Conservation (phyloP, 2,329 filamentous ascomycete genomes). For the Fusarium verrucosum region DNA sequence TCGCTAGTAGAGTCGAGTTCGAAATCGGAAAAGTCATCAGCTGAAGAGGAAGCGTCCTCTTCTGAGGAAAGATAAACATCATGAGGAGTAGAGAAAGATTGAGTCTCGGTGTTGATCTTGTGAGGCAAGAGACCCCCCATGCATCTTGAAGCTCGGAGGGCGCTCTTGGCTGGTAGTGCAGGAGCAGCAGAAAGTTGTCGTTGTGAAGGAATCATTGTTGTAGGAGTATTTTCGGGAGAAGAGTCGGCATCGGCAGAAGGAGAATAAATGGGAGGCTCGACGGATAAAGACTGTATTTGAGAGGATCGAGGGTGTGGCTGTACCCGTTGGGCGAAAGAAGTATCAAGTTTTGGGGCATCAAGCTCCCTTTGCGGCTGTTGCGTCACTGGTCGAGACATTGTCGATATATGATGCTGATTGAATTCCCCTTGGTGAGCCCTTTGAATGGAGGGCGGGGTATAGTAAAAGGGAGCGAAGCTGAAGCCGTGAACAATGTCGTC, state of each 20-base stretch:
- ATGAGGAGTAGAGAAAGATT: conserved; percentile 56
- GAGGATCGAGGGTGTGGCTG: conserved; percentile 25
- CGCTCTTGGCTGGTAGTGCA: conserved; percentile 61
- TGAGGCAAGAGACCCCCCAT: conserved; percentile 46
- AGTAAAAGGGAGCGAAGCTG: conserved; percentile 21
- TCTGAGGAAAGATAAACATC: conserved; percentile 72
- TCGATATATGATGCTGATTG: conserved; percentile 33
- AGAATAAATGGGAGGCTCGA: conserved; percentile 41
- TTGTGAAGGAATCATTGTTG: conserved; percentile 46
- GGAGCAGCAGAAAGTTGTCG: conserved; percentile 49
- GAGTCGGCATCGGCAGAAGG: conserved; percentile 40
- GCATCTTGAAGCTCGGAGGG: conserved; percentile 58
- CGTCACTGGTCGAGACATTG: conserved; percentile 42
- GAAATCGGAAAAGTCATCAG: conserved; percentile 67
- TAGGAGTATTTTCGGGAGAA: conserved; percentile 33
- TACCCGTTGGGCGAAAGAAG: conserved; percentile 27
- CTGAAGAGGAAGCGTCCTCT: conserved; percentile 70
- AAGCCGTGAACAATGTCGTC: conserved; percentile 32
- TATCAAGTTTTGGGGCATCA: conserved; percentile 34
- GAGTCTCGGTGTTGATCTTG: conserved; percentile 46
- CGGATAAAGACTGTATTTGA: conserved; percentile 44
- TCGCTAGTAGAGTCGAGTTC: conserved; percentile 59
- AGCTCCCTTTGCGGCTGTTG: conserved; percentile 36
- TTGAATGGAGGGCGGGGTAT: conserved; percentile 22
- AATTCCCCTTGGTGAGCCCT: conserved; percentile 31